Conservation (phyloP, 345 rosid species). For the Salix dunnii region DNA sequence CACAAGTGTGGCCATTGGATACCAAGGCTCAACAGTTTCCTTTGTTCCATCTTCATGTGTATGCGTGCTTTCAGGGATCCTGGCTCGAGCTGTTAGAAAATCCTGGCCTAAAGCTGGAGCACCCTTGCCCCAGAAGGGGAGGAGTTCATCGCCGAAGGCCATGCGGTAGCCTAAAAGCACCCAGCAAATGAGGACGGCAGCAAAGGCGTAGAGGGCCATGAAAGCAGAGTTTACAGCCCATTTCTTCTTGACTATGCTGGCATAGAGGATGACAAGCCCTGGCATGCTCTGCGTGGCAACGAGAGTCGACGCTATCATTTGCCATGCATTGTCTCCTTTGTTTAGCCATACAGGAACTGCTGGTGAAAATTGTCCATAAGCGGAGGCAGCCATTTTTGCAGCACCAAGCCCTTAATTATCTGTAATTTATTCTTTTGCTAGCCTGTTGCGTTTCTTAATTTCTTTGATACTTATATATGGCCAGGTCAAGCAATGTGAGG, state of each 20-base stretch:
- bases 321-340: slow-evolving; percentile 38
- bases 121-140: slow-evolving; percentile 28
- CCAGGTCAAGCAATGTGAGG: neutral
- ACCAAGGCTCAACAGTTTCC: slow-evolving; percentile 11
- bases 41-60: neutral
- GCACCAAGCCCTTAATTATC: neutral
- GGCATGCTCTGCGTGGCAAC: slow-evolving; percentile 33
- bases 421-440: neutral
- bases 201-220: slow-evolving; percentile 31
- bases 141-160: slow-evolving; percentile 26
- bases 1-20: slow-evolving; percentile 18
- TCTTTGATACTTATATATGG: neutral
- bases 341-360: slow-evolving; percentile 29
- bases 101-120: slow-evolving; percentile 25
- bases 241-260: slow-evolving; percentile 30
- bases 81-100: slow-evolving; percentile 11
- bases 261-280: slow-evolving; percentile 28
- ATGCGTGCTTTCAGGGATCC: slow-evolving; percentile 15
- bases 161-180: slow-evolving; percentile 20
- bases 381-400: neutral
- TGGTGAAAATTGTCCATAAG: neutral
- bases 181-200: slow-evolving; percentile 34
- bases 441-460: neutral
- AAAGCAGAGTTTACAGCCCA: slow-evolving; percentile 32
- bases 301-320: slow-evolving; percentile 23